phyloP scores from a whole-genome alignment of 345 rosid species.

The Citropsis articulata region DNA sequence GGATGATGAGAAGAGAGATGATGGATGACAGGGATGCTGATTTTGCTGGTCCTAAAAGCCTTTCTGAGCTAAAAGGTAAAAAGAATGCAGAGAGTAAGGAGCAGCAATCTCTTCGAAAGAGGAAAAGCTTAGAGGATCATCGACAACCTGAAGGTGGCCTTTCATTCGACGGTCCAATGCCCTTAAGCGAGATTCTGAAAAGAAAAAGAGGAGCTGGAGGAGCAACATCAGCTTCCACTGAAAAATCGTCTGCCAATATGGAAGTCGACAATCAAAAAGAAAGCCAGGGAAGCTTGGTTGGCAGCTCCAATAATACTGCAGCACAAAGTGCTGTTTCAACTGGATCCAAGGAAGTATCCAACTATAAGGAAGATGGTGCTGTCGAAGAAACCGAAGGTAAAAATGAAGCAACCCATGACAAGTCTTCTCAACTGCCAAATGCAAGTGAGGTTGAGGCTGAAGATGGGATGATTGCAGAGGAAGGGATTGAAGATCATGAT shows the following conservation, averaged over 20 bases:
- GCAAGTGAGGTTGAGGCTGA: constrained; percentile 32
- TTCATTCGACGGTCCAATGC: constrained; percentile 81
- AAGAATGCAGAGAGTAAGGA: constrained; percentile 33
- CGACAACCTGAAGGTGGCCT: constrained; percentile 42
- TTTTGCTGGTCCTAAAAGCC: constrained; percentile 60
- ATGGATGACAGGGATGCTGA: constrained; percentile 33
- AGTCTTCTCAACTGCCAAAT: constrained; percentile 27
- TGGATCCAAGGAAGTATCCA: constrained; percentile 25
- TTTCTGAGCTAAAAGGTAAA: constrained; percentile 53
- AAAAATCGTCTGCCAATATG: constrained; percentile 13
- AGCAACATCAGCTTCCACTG: constrained; percentile 36
- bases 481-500: constrained; percentile 46
- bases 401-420: constrained; percentile 25
- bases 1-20: constrained; percentile 46
- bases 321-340: constrained; percentile 10
- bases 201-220: constrained; percentile 64
- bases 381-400: constrained; percentile 27
- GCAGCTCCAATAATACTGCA: neutral
- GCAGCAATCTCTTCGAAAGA: constrained; percentile 45
- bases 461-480: constrained; percentile 40
- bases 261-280: constrained; percentile 19
- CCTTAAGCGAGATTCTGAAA: constrained; percentile 81
- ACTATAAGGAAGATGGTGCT: constrained; percentile 23
- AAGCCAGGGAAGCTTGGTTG: constrained; percentile 10
- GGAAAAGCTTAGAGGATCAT: constrained; percentile 44